Conservation (phyloP, 345 rosid genomes). For the Citrus australasica region DNA sequence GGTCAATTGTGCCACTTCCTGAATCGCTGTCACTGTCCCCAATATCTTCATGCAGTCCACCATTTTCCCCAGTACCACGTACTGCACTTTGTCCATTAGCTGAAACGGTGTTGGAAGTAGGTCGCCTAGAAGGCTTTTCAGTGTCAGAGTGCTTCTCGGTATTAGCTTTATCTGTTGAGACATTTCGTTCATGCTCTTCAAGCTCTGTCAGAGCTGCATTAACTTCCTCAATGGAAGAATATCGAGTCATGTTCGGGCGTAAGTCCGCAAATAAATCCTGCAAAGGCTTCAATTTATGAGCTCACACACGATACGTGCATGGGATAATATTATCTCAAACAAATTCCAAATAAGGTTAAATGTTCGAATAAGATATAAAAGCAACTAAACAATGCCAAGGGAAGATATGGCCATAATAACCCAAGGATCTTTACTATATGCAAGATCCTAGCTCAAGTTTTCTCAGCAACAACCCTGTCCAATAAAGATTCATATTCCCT, state of each 20-base stretch:
- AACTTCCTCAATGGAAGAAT: conserved; percentile 73
- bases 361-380: neutral
- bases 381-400: neutral
- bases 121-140: conserved; percentile 52
- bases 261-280: conserved; percentile 95
- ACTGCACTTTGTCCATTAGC: conserved; percentile 41
- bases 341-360: neutral
- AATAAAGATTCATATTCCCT: neutral
- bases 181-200: conserved; percentile 70
- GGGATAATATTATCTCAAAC: neutral
- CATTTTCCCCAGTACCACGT: conserved; percentile 66
- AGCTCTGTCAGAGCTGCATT: conserved; percentile 72
- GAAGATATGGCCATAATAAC: neutral
- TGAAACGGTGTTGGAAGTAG: conserved; percentile 38
- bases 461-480: neutral
- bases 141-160: conserved; percentile 60
- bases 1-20: conserved; percentile 70
- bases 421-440: neutral
- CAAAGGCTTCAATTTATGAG: conserved; percentile 24
- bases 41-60: conserved; percentile 55
- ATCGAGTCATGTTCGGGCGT: conserved; percentile 83
- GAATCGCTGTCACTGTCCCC: conserved; percentile 79
- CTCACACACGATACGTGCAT: neutral
- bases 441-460: neutral
- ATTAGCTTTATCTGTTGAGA: conserved; percentile 52